Evolutionary conservation across 345 rosid species (phyloP).

Genomic region (Psidium friedrichsthalianum): DNA sequence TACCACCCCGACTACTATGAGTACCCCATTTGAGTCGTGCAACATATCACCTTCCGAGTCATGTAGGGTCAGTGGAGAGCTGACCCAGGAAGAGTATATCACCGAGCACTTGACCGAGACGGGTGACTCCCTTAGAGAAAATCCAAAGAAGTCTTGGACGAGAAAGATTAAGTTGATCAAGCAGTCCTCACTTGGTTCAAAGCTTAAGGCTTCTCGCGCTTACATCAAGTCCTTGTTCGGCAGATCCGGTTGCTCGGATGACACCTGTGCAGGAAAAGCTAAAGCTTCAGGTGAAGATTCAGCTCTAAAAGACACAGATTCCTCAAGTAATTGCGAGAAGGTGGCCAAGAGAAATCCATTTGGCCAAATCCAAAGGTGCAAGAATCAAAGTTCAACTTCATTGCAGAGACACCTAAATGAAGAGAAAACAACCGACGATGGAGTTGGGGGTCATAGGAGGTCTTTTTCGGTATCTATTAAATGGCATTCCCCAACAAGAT

Average conservation of each 20-base stretch:
- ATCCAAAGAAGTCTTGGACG: slow-evolving; percentile 57
- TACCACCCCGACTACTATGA: slow-evolving; percentile 42
- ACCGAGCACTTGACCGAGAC: slow-evolving; percentile 19
- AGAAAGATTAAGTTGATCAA: slow-evolving; percentile 47
- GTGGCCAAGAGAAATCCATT: slow-evolving; percentile 27
- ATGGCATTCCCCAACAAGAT: slow-evolving; percentile 31
- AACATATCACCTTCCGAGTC: slow-evolving; percentile 70
- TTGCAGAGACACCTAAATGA: slow-evolving; percentile 1
- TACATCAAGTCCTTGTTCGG: slow-evolving; percentile 60
- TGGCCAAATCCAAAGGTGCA: slow-evolving; percentile 40
- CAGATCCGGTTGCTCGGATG: slow-evolving; percentile 61
- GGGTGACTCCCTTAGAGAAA: slow-evolving; percentile 16
- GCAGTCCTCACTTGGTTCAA: slow-evolving; percentile 48
- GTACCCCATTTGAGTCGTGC: slow-evolving; percentile 87
- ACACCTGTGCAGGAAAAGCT: slow-evolving; percentile 24
- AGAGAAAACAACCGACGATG: slow-evolving; percentile 7
- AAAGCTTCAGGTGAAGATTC: slow-evolving; percentile 43
- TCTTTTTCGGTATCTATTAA: slow-evolving; percentile 70
- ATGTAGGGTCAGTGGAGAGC: slow-evolving; percentile 61
- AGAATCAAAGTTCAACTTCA: slow-evolving; percentile 22
- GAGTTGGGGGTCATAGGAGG: slow-evolving; percentile 40
- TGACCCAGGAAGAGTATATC: slow-evolving; percentile 49
- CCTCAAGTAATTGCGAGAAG: slow-evolving; percentile 12
- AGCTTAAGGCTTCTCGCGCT: slow-evolving; percentile 62
- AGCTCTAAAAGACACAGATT: slow-evolving; percentile 8